Evolutionary conservation across 495 filamentous ascomycete species (phyloP).

Genomic region (Apiosordaria backusii): DNA sequence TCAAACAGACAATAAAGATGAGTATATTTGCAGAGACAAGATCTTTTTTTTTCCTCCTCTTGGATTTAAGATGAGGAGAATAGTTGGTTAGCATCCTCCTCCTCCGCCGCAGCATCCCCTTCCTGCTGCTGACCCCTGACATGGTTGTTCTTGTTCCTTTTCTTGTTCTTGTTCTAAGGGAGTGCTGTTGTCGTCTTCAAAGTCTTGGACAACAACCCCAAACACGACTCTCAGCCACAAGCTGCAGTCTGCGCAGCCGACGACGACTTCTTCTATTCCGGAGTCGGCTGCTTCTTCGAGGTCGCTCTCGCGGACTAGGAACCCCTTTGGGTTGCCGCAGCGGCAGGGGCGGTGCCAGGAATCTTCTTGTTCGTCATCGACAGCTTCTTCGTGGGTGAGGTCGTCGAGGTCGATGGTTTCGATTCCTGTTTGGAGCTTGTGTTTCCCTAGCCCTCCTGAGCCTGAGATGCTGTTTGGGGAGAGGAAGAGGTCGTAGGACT

Average conservation of each 20-base stretch:
- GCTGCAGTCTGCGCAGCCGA: constrained; percentile 78
- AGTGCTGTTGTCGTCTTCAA: too few relatives aligned
- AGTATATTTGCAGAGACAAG: too few relatives aligned
- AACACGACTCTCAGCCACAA: constrained; percentile 75
- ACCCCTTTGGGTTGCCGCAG: constrained; percentile 76
- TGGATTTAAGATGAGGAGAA: too few relatives aligned
- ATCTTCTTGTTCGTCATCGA: constrained; percentile 39
- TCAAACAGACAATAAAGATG: too few relatives aligned
- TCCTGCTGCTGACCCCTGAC: too few relatives aligned
- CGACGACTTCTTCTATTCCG: constrained; percentile 59
- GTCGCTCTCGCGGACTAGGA: constrained; percentile 63
- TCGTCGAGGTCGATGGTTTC: constrained; percentile 53
- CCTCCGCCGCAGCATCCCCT: too few relatives aligned
- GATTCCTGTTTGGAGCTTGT: constrained; percentile 60
- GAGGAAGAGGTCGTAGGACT: constrained; percentile 63
- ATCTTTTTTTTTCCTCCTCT: too few relatives aligned
- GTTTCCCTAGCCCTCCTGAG: background rate
- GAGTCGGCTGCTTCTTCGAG: constrained; percentile 61
- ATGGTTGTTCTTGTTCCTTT: too few relatives aligned
- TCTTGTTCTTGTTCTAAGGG: background rate
- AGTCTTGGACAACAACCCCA: constrained; percentile 55
- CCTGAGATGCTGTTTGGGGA: constrained; percentile 4
- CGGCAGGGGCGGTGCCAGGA: constrained; percentile 69
- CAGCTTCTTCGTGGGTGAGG: constrained; percentile 28
- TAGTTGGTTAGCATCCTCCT: too few relatives aligned